Evolutionary conservation across 768 basidiomycete species (phyloP).

Genomic region (Tricholoma flavovirens): DNA sequence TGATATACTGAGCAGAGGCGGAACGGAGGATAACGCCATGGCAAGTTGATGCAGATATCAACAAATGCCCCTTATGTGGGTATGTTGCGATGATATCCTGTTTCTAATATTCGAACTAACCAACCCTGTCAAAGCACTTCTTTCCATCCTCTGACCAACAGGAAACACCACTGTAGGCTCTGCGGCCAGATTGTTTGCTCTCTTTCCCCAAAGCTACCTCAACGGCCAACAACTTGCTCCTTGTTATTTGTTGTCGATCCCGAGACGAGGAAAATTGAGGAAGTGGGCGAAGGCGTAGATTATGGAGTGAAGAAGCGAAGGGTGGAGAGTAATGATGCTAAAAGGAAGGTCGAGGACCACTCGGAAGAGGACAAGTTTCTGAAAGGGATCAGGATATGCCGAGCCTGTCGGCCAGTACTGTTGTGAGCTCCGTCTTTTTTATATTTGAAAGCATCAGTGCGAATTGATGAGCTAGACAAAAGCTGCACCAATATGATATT

Average conservation of each 20-base stretch:
- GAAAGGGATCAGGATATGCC: slow-evolving; percentile 84
- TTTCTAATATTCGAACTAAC: not conserved
- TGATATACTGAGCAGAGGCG: slow-evolving; percentile 39
- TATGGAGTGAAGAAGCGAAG: slow-evolving; percentile 66
- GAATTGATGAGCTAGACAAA: slow-evolving; percentile 43
- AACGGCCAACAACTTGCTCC: slow-evolving; percentile 66
- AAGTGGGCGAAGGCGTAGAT: slow-evolving; percentile 79
- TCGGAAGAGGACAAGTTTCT: slow-evolving; percentile 78
- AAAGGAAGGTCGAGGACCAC: slow-evolving; percentile 29
- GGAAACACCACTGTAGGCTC: slow-evolving; percentile 94
- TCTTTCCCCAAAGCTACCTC: slow-evolving; percentile 68
- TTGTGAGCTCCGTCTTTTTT: slow-evolving; percentile 44
- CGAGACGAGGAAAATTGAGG: slow-evolving; percentile 70
- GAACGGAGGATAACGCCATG: slow-evolving; percentile 95
- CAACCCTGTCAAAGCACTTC: slow-evolving; percentile 37
- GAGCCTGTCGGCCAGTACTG: slow-evolving; percentile 73
- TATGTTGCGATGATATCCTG: slow-evolving; percentile 28
- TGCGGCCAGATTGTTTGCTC: slow-evolving; percentile 93
- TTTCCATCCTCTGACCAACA: slow-evolving; percentile 86
- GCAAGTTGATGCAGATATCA: slow-evolving; percentile 76
- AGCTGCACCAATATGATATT: slow-evolving; percentile 71
- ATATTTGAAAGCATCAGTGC: slow-evolving; percentile 2
- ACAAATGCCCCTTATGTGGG: slow-evolving; percentile 84
- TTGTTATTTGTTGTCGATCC: slow-evolving; percentile 82
- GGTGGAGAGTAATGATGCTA: slow-evolving; percentile 23